Percentiles rank a stretch among this genome's conserved stretches.
These are phyloP conservation scores for Stentor coeruleus DNA, from an alignment of 73 alveolate genomes.

Conservation along the genomic window DNA sequence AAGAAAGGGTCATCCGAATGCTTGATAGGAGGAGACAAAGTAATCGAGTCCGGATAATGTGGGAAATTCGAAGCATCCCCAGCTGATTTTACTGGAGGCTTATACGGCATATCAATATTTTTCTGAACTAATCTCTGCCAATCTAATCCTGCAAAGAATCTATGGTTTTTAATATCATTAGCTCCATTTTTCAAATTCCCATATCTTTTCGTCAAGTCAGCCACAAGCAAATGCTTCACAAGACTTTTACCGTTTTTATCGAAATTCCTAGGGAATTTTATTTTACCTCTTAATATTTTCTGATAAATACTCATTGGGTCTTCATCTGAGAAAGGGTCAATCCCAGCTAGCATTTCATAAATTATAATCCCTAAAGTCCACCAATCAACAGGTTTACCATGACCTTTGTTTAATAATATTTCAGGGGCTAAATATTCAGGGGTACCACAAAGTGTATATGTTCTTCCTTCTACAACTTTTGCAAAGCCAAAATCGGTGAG, in stretches of 20 bases:
- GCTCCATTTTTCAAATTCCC: conserved; percentile 88
- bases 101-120: too few species aligned
- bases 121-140: too few species aligned
- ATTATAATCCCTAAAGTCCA: conserved; percentile 93
- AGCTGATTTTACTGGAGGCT: too few species aligned
- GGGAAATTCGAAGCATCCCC: too few species aligned
- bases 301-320: conserved; percentile 95
- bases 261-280: conserved; percentile 77
- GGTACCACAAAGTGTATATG: conserved; percentile 97
- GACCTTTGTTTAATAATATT: conserved; percentile 88
- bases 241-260: conserved; percentile 36
- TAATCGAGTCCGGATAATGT: too few species aligned
- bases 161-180: conserved; percentile 51
- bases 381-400: conserved; percentile 99
- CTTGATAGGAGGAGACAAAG: too few species aligned
- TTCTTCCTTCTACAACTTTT: conserved; percentile 87
- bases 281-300: conserved; percentile 82
- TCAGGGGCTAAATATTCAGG: conserved; percentile 99
- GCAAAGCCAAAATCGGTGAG: conserved; percentile 98
- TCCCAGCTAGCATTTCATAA: conserved; percentile 94
- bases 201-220: conserved; percentile 85
- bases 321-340: conserved; percentile 87
- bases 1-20: too few species aligned
- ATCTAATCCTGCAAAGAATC: too few species aligned
- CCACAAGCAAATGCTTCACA: conserved; percentile 81